phyloP scores from a whole-genome alignment of 1,284 basidiomycete species.

The Papiliotrema terrestris region DNA sequence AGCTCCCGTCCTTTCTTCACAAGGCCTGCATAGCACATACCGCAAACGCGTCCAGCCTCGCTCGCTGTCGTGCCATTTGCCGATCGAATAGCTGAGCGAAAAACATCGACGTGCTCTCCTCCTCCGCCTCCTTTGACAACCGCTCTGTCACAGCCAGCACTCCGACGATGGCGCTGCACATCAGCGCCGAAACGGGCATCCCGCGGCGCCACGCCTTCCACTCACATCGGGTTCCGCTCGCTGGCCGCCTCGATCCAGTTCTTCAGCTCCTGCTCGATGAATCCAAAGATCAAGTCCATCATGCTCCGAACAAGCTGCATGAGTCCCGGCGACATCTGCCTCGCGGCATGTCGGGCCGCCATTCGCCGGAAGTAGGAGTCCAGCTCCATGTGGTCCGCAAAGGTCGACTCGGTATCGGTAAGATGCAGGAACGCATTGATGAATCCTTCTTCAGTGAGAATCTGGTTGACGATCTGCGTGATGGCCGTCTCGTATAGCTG shows the following conservation, averaged over 20 bases:
- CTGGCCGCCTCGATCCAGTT: constrained; percentile 77
- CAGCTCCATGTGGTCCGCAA: constrained; percentile 91
- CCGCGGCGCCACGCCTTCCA: too few relatives aligned
- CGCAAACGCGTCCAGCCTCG: constrained; percentile 69
- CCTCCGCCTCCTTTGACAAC: constrained; percentile 67
- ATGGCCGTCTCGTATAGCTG: constrained; percentile 74
- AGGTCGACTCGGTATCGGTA: constrained; percentile 80
- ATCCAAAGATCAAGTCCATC: constrained; percentile 94
- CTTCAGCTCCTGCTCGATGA: constrained; percentile 78
- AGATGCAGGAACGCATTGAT: constrained; percentile 89
- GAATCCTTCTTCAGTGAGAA: constrained; percentile 82
- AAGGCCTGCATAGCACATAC: constrained; percentile 53
- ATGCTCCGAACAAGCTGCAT: constrained; percentile 77
- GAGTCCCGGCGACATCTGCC: constrained; percentile 63
- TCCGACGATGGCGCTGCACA: constrained; percentile 69
- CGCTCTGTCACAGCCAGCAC: constrained; percentile 75
- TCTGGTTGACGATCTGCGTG: constrained; percentile 69
- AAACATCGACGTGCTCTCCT: constrained; percentile 73
- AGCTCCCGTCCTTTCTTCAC: neutral
- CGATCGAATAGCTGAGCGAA: constrained; percentile 71
- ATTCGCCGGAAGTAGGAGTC: constrained; percentile 93
- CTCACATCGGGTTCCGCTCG: constrained; percentile 73
- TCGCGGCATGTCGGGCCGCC: constrained; percentile 63
- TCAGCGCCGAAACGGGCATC: too few relatives aligned
- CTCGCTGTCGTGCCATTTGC: constrained; percentile 71